Conservation (phyloP, 2,329 filamentous ascomycete genomes). For the Penicillium brevicompactum region DNA sequence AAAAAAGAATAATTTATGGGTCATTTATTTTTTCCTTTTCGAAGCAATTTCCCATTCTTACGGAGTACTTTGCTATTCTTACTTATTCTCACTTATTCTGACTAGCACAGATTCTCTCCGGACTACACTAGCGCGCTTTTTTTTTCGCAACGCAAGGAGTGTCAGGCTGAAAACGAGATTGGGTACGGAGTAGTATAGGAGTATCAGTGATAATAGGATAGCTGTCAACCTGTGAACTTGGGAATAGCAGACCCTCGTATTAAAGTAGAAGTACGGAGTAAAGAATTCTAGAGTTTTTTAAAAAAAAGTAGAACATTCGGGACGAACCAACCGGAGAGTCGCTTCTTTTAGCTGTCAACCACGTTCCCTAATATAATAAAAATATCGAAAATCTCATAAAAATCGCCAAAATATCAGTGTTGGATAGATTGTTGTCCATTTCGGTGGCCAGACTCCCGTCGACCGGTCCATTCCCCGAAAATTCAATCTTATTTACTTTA, state of each 20-base stretch:
- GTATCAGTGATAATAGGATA: no score
- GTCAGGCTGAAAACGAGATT: neutral
- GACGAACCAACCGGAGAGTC: neutral
- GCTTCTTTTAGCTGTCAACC: slow-evolving; percentile 8
- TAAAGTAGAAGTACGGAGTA: no score
- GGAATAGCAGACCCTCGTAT: no score
- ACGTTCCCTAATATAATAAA: slow-evolving; percentile 1
- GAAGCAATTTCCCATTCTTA: no score
- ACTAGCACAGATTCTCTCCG: slow-evolving; percentile 13
- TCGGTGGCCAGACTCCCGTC: slow-evolving; percentile 12
- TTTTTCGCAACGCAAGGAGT: slow-evolving; percentile 7
- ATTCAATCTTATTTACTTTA: slow-evolving; percentile 8
- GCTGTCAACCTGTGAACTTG: no score
- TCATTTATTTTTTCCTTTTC: neutral
- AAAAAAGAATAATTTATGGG: slow-evolving; percentile 1
- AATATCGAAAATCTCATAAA: neutral
- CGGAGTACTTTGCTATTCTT: neutral
- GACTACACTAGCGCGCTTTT: slow-evolving; percentile 8
- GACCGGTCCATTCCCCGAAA: slow-evolving; percentile 10
- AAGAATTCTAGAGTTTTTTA: no score
- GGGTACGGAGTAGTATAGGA: no score
- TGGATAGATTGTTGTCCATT: neutral
- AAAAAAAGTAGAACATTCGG: neutral
- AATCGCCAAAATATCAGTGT: neutral
- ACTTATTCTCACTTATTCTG: neutral